phyloP scores from a whole-genome alignment of 2,329 filamentous ascomycete genomes.

The Didymella segeticola region DNA sequence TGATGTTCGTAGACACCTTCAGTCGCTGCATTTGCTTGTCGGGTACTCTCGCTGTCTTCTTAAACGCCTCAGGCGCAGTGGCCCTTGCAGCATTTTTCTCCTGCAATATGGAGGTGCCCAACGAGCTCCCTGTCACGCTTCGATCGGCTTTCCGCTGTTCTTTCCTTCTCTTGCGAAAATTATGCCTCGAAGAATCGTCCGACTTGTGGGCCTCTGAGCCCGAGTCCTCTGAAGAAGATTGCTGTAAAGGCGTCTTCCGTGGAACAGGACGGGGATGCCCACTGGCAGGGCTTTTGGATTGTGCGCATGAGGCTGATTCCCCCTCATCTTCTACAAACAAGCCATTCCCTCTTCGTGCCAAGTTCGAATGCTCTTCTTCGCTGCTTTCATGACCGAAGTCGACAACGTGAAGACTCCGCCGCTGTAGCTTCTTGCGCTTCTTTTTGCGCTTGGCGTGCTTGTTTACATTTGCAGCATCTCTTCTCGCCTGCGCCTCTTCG shows the following conservation, averaged over 20 bases:
- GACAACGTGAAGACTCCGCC: background rate
- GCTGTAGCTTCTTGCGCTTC: slow-evolving; percentile 23
- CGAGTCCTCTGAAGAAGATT: slow-evolving; percentile 24
- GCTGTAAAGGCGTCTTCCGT: slow-evolving; percentile 23
- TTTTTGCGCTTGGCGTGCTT: slow-evolving; percentile 25
- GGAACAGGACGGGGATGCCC: background rate
- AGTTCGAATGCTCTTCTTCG: slow-evolving; percentile 17
- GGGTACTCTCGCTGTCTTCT: background rate
- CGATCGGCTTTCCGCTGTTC: background rate
- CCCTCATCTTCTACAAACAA: slow-evolving; percentile 18
- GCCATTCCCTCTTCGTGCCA: background rate
- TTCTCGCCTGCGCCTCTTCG: slow-evolving; percentile 12
- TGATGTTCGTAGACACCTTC: background rate
- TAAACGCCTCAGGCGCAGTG: background rate
- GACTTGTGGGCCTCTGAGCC: background rate
- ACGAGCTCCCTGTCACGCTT: background rate
- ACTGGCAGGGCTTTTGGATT: background rate
- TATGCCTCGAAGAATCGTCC: slow-evolving; percentile 16
- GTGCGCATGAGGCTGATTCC: background rate
- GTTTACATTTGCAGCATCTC: slow-evolving; percentile 3
- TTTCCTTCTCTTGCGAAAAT: slow-evolving; percentile 3
- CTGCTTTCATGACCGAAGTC: slow-evolving; percentile 14
- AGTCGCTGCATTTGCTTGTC: background rate
- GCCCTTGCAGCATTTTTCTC: background rate
- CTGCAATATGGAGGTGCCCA: background rate